phyloP scores from a whole-genome alignment of 331 rosid species.

The Dryas integrifolia region DNA sequence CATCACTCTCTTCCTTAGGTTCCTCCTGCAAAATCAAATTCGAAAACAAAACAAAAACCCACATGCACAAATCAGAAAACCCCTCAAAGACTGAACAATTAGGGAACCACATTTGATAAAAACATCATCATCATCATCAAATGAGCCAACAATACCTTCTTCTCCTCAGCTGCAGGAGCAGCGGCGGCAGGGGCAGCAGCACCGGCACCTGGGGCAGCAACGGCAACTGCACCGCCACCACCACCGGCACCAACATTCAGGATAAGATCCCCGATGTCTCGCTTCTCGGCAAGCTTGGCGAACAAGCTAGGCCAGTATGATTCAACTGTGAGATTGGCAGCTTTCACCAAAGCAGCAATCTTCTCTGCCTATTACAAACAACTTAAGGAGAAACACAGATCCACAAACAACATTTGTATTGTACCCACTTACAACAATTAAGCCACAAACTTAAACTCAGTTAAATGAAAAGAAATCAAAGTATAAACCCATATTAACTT shows the following conservation, averaged over 20 bases:
- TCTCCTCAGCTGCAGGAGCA: conserved; percentile 39
- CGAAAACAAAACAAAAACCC: neutral
- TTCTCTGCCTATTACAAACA: conserved; percentile 57
- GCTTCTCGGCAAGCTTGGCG: conserved; percentile 74
- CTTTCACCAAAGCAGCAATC: conserved; percentile 51
- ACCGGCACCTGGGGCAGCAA: conserved; percentile 37
- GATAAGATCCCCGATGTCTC: conserved; percentile 59
- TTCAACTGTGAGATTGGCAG: conserved; percentile 54
- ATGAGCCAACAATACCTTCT: conserved; percentile 30
- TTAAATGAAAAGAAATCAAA: neutral
- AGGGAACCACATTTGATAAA: neutral
- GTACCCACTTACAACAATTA: neutral
- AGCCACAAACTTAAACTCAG: neutral
- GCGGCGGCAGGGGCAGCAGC: conserved; percentile 36
- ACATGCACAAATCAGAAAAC: conserved; percentile 21
- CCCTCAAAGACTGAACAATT: neutral
- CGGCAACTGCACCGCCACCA: conserved; percentile 47
- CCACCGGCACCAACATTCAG: conserved; percentile 64
- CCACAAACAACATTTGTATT: neutral
- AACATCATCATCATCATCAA: too few relatives aligned
- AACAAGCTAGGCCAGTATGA: conserved; percentile 70
- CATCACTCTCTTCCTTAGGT: conserved; percentile 75
- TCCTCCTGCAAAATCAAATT: conserved; percentile 50
- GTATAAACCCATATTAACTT: neutral
- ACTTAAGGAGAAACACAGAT: conserved; percentile 24